Conservation (phyloP, 768 basidiomycete species). For the Phlebiopsis flavidoalba region DNA sequence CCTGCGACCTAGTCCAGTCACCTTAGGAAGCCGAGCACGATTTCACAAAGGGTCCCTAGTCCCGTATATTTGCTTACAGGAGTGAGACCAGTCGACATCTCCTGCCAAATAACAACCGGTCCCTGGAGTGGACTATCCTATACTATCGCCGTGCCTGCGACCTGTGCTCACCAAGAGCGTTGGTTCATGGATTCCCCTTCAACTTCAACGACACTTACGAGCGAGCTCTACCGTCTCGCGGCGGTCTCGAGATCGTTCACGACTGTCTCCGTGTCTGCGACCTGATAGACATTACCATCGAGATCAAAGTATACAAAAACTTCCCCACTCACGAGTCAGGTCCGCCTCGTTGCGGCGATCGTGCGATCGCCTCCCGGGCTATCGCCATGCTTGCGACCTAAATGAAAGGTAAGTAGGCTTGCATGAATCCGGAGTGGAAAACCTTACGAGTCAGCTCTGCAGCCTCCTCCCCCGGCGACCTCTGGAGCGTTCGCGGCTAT, state of each 20-base stretch:
- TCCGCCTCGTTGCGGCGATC: neutral
- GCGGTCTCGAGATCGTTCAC: neutral
- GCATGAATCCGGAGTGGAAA: neutral
- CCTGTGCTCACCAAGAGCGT: neutral
- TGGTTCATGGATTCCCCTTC: too few species aligned
- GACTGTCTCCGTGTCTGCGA: neutral
- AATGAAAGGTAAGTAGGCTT: neutral
- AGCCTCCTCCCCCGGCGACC: neutral
- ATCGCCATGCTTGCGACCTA: slow-evolving; percentile 1
- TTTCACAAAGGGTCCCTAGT: neutral
- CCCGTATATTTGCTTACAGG: too few species aligned
- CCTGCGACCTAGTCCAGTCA: too few species aligned
- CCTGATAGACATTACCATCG: neutral
- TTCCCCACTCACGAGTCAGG: too few species aligned
- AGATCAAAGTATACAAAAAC: too few species aligned
- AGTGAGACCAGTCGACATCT: neutral
- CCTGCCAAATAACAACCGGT: neutral
- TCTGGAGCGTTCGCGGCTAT: neutral
- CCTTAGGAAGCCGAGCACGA: too few species aligned
- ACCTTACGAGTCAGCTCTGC: neutral
- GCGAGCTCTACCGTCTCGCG: neutral
- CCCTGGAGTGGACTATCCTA: neutral
- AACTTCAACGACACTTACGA: neutral
- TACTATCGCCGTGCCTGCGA: neutral
- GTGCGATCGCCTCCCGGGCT: neutral